phyloP scores from a whole-genome alignment of 257 asterid species.

The Gynochthodes officinalis region DNA sequence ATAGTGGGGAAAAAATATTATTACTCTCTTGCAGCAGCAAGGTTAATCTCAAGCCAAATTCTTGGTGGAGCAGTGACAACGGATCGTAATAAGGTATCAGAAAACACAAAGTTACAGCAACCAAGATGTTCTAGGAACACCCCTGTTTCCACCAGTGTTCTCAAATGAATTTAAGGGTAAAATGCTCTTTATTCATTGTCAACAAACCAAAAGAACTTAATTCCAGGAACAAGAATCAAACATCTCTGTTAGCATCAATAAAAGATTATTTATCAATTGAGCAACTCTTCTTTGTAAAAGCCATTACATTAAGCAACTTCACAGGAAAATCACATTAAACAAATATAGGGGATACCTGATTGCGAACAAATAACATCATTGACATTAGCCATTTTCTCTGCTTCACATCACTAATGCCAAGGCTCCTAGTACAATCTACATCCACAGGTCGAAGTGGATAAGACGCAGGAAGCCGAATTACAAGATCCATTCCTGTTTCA shows the following conservation, averaged over 20 bases:
- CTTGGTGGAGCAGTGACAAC: background rate
- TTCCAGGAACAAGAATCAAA: background rate
- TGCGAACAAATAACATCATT: constrained; percentile 79
- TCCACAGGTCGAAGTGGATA: constrained; percentile 91
- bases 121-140: background rate
- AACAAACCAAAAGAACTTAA: background rate
- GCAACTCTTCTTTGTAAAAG: background rate
- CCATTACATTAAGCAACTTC: constrained; percentile 3
- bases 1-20: background rate
- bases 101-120: background rate
- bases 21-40: background rate
- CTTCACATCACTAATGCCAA: constrained; percentile 89
- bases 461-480: constrained; percentile 94
- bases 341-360: constrained; percentile 57
- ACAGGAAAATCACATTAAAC: background rate
- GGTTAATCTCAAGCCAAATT: background rate
- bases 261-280: background rate
- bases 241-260: background rate
- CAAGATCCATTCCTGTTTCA: constrained; percentile 93
- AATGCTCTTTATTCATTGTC: background rate
- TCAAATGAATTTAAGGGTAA: background rate
- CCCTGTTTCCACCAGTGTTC: background rate
- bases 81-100: background rate
- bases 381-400: constrained; percentile 98
- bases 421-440: constrained; percentile 89